phyloP scores from a whole-genome alignment of 2,329 filamentous ascomycete genomes.

The Fusarium veterinarium region DNA sequence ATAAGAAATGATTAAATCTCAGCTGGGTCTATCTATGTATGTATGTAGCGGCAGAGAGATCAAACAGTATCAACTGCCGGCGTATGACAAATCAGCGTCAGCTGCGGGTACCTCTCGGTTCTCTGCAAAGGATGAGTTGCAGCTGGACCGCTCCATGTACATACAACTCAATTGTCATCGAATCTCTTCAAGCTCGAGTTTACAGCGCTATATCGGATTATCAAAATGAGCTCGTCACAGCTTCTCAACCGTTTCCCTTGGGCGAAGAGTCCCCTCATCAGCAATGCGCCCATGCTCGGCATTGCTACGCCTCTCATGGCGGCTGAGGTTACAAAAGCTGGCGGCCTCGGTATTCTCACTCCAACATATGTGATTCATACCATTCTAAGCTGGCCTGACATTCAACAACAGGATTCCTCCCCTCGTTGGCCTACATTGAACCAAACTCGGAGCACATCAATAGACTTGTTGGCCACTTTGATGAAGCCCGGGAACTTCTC shows the following conservation, averaged over 20 bases:
- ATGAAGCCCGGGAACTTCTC: constrained; percentile 46
- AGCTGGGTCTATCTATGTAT: not conserved
- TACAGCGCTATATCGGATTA: not conserved
- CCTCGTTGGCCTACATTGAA: constrained; percentile 47
- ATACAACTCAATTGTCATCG: not conserved
- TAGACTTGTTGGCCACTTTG: constrained; percentile 49
- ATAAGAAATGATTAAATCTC: not conserved
- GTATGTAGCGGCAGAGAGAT: not conserved
- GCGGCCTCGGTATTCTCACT: constrained; percentile 49
- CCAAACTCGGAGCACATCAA: constrained; percentile 47
- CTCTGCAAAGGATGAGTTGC: not conserved
- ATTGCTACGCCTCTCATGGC: constrained; percentile 49
- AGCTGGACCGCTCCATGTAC: not conserved
- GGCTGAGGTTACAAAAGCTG: constrained; percentile 53
- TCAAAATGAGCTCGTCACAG: constrained; percentile 42
- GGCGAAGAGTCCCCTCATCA: constrained; percentile 47
- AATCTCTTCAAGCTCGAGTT: not conserved
- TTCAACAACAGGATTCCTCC: constrained; percentile 49
- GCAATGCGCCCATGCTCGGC: constrained; percentile 53
- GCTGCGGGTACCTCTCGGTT: not conserved
- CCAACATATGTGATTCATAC: not conserved
- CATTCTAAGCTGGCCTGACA: not conserved
- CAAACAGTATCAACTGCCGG: not conserved
- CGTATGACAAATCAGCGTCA: constrained; percentile 30
- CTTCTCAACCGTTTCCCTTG: constrained; percentile 48